Evolutionary conservation across 345 rosid genomes (phyloP).

Genomic region (Populus davidiana): DNA sequence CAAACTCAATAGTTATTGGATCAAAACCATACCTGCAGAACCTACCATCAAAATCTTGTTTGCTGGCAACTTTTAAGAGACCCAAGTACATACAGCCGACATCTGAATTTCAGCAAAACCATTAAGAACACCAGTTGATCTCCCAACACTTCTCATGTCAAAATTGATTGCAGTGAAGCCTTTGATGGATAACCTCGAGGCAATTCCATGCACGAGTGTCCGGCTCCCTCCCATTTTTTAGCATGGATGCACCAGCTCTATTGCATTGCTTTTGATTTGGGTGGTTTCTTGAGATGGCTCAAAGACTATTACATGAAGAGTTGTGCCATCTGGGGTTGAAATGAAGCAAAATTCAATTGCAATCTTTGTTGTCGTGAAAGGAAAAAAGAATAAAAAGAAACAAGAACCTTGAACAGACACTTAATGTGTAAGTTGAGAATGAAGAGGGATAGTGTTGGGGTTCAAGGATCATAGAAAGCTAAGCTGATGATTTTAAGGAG

Average conservation of each 20-base stretch:
- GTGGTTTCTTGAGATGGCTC: constrained; percentile 14
- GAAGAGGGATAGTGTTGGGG: too few species aligned
- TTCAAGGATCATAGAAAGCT: too few species aligned
- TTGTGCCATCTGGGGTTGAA: constrained; percentile 8
- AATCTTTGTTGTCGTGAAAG: neutral
- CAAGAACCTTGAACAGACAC: neutral
- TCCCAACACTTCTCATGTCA: constrained; percentile 30
- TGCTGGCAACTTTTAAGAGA: constrained; percentile 3
- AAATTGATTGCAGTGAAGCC: constrained; percentile 20
- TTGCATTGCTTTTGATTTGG: neutral
- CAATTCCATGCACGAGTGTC: constrained; percentile 19
- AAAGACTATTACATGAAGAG: constrained; percentile 18
- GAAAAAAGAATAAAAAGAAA: neutral
- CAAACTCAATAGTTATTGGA: neutral
- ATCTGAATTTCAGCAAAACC: constrained; percentile 19
- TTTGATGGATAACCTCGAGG: constrained; percentile 10
- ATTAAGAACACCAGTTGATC: constrained; percentile 20
- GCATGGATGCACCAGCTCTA: constrained; percentile 26
- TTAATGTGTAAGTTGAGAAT: too few species aligned
- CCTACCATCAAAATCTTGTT: constrained; percentile 9
- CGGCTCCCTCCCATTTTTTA: constrained; percentile 21
- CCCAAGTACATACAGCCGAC: constrained; percentile 25
- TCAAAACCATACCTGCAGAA: constrained; percentile 10
- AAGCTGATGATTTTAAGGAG: too few species aligned
- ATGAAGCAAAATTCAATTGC: constrained; percentile 4